Conservation (phyloP, 306 rosid genomes). For the Dalbergia cultrata region DNA sequence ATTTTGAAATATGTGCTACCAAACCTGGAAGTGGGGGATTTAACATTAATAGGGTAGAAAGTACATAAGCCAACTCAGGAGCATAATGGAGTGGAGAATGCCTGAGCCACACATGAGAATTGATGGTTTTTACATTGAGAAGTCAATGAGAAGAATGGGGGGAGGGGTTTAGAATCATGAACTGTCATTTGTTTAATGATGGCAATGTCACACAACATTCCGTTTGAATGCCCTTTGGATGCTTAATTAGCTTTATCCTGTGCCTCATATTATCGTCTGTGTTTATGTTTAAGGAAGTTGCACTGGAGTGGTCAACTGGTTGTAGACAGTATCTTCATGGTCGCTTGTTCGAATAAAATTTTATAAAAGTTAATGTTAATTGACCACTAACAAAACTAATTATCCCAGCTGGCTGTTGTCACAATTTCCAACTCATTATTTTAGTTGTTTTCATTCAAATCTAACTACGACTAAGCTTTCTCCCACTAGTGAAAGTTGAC, state of each 20-base stretch:
- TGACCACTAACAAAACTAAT: slow-evolving; percentile 1
- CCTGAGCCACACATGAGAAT: not conserved
- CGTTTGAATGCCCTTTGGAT: not conserved
- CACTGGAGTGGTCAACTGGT: too few species aligned
- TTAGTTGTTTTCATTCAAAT: slow-evolving; percentile 1
- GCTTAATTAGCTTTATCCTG: not conserved
- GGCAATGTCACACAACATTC: not conserved
- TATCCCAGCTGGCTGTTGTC: not conserved
- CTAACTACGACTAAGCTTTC: not conserved
- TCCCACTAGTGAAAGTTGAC: too few species aligned
- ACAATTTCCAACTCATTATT: not conserved
- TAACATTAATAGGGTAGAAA: slow-evolving; percentile 24
- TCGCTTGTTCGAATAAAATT: not conserved
- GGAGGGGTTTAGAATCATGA: slow-evolving; percentile 10
- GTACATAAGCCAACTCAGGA: slow-evolving; percentile 12
- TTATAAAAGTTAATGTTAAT: not conserved
- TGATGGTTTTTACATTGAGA: not conserved
- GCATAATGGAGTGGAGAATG: slow-evolving; percentile 4
- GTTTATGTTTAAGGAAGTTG: not conserved
- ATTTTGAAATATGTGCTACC: slow-evolving; percentile 16
- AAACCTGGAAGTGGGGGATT: slow-evolving; percentile 31
- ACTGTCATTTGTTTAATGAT: not conserved
- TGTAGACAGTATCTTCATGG: not conserved
- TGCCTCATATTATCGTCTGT: not conserved
- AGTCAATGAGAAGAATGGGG: not conserved